Conservation (phyloP, 2,329 filamentous ascomycete species). For the Aspergillus cejpii region DNA sequence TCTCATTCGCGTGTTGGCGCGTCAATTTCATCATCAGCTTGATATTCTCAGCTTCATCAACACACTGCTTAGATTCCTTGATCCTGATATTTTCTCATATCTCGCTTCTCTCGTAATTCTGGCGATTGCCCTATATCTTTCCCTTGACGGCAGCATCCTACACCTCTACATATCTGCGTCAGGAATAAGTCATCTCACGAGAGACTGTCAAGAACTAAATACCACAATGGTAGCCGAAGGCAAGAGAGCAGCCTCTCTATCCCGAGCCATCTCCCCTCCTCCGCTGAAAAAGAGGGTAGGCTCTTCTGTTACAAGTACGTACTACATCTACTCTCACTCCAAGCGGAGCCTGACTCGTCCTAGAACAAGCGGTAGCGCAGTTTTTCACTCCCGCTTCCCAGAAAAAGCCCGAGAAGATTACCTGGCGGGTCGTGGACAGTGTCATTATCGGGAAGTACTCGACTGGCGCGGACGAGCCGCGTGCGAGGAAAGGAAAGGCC, state of each 20-base stretch:
- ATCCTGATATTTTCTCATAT: background rate
- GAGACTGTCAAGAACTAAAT: constrained; percentile 19
- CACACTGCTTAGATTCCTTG: background rate
- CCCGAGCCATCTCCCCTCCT: constrained; percentile 50
- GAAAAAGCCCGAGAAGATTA: constrained; percentile 68
- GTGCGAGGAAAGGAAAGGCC: constrained; percentile 13
- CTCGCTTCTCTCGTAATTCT: too few relatives aligned
- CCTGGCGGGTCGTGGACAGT: constrained; percentile 62
- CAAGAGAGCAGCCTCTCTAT: constrained; percentile 35
- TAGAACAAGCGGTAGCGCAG: constrained; percentile 57
- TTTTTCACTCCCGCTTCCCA: constrained; percentile 87
- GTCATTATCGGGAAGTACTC: constrained; percentile 70
- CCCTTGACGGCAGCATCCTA: too few relatives aligned
- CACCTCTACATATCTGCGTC: too few relatives aligned
- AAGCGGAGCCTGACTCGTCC: too few relatives aligned
- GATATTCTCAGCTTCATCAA: constrained; percentile 3
- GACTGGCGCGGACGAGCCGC: constrained; percentile 29
- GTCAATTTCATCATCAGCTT: constrained; percentile 12
- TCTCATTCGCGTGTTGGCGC: constrained; percentile 22
- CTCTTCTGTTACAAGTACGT: constrained; percentile 49
- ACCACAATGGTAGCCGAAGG: constrained; percentile 22
- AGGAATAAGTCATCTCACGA: too few relatives aligned
- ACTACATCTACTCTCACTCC: background rate
- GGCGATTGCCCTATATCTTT: too few relatives aligned
- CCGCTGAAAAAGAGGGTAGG: constrained; percentile 50